Evolutionary conservation across 2,329 filamentous ascomycete species (phyloP), one percentile per base, ranked within the genome.

Genomic region (Neonectria faginata): DNA sequence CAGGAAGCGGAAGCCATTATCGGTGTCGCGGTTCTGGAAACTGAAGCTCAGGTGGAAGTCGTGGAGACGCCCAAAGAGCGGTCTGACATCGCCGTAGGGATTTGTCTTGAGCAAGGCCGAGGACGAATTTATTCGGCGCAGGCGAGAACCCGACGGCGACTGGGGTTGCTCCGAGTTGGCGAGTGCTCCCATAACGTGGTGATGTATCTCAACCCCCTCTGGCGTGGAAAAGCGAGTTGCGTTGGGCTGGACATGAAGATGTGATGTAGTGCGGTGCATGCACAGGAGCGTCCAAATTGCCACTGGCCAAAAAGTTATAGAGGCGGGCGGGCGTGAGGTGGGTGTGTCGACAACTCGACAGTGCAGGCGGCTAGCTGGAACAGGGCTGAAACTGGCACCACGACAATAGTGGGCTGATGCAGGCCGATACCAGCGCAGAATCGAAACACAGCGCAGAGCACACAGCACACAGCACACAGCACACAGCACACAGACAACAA

Each of bases 361-460:
- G 50, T 61, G 51, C 52, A 48, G 62, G 57, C 57, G 62, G 62
- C 62, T 60, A 61, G 50, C 27, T 47, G 53, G 29, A 31, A 56
- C 45, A 53, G 57, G 57, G 57, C 39, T 64, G 62, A 60, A 64
- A 60, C 62, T 52, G 57, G 59, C 20, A 44, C 48, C 58, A 57
- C 20, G 47, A 9, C 42, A 44, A 36, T 42, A 53, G 48, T 58
- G 56, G 51, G 51, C 57, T 64, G 58, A 65, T 31, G 57, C 51
- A n/a, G 48, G n/a, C 56, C 51, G 56, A 48, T 20, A 55, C 52
- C 50, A 64, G 56, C 36, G 61, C 51, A 52, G 53, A 25, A 64
- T 54, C 25, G 54, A 55, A 39, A 29, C 36, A 58, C 20, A 68
- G 33, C 12, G 12, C 33, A 36, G 12, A 36, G 33, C 33, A 36